Conservation (phyloP, 2,329 filamentous ascomycete genomes). For the Colletotrichum cereale region DNA sequence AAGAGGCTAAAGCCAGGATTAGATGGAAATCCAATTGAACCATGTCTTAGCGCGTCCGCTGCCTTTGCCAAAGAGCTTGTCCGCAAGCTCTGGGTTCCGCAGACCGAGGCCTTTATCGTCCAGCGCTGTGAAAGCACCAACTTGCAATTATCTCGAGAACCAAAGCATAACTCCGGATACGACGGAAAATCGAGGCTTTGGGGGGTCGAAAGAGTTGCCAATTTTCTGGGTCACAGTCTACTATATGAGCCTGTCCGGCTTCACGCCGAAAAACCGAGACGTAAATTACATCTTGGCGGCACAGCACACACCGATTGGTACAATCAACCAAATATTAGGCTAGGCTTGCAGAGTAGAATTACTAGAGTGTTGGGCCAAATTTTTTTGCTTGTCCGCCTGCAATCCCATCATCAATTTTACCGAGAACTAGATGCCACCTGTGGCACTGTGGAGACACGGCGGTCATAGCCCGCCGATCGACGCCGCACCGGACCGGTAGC, state of each 20-base stretch:
- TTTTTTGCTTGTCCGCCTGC: too few species aligned
- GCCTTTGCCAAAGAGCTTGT: too few species aligned
- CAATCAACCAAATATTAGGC: neutral
- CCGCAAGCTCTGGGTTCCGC: too few species aligned
- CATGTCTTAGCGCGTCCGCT: too few species aligned
- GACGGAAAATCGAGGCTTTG: neutral
- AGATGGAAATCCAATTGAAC: too few species aligned
- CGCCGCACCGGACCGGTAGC: constrained; percentile 11
- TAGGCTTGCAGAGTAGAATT: neutral
- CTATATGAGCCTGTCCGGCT: neutral
- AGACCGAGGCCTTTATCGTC: too few species aligned
- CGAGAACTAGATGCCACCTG: neutral
- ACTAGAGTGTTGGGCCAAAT: neutral
- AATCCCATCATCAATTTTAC: neutral
- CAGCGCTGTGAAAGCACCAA: neutral
- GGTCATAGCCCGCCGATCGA: neutral
- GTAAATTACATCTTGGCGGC: neutral
- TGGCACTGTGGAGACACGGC: neutral
- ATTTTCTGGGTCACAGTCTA: neutral
- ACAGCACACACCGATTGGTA: neutral
- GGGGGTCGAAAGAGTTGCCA: neutral
- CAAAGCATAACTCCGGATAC: neutral
- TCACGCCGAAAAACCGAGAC: neutral
- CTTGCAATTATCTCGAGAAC: neutral
- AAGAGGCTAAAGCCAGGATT: too few species aligned